Evolutionary conservation across 1,284 basidiomycete species (phyloP).

Genomic region (Pterulicium gracile): DNA sequence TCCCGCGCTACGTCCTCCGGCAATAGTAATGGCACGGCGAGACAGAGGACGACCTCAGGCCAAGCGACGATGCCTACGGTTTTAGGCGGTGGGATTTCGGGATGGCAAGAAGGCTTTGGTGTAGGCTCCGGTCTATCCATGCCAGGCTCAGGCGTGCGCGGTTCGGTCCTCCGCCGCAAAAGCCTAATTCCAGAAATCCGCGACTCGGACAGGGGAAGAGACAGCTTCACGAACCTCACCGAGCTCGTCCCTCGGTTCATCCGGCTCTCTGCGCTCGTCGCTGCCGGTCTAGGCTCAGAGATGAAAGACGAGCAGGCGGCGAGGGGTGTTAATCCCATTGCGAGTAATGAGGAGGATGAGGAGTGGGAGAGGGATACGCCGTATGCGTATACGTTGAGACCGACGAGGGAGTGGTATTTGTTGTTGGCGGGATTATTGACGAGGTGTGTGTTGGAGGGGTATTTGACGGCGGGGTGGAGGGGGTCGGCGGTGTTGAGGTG

Average conservation of each 20-base stretch:
- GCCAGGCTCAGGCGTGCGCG: background rate
- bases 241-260: conserved; percentile 65
- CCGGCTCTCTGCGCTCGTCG: conserved; percentile 61
- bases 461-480: conserved; percentile 68
- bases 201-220: conserved; percentile 5
- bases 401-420: conserved; percentile 72
- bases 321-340: conserved; percentile 8
- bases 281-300: conserved; percentile 61
- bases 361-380: conserved; percentile 18
- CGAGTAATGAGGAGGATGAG: background rate
- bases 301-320: conserved; percentile 4
- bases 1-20: background rate
- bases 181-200: conserved; percentile 18
- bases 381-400: conserved; percentile 42
- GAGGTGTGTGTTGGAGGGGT: conserved; percentile 72
- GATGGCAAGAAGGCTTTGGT: conserved; percentile 61
- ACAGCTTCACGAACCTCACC: conserved; percentile 41
- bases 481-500: conserved; percentile 62
- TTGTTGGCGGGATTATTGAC: conserved; percentile 66
- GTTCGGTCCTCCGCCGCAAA: conserved; percentile 39
- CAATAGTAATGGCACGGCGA: conserved; percentile 17
- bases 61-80: background rate
- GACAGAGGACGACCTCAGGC: background rate
- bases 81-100: conserved; percentile 42
- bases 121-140: conserved; percentile 49